phyloP scores from a whole-genome alignment of 73 alveolate genomes.

The Paramecium tetraurelia region DNA sequence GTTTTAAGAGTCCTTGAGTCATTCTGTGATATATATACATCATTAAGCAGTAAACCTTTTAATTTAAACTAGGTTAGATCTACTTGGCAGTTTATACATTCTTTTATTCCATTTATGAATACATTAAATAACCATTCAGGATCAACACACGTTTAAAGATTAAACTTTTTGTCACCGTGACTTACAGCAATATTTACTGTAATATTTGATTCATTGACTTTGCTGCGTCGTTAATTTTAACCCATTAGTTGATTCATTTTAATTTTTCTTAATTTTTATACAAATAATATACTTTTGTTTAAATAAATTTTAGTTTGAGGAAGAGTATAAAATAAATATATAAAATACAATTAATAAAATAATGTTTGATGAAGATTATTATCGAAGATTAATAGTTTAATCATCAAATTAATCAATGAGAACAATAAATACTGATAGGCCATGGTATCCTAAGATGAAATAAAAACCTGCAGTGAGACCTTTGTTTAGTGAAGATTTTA shows the following conservation, averaged over 20 bases:
- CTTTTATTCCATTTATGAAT: background rate
- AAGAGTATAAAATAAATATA: too few species aligned
- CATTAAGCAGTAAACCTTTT: background rate
- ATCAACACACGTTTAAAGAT: background rate
- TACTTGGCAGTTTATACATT: too few species aligned
- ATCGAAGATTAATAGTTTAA: background rate
- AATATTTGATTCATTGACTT: background rate
- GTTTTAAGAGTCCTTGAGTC: background rate
- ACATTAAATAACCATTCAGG: background rate
- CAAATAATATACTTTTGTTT: too few species aligned
- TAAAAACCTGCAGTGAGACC: background rate
- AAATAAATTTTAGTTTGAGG: too few species aligned
- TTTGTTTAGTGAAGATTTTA: slow-evolving; percentile 1
- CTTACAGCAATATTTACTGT: background rate
- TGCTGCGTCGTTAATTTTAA: too few species aligned
- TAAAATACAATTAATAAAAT: too few species aligned
- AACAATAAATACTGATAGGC: background rate
- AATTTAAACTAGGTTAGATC: too few species aligned
- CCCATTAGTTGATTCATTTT: too few species aligned
- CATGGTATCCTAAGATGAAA: slow-evolving; percentile 16
- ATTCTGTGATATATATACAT: background rate
- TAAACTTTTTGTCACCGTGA: too few species aligned
- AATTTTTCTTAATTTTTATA: too few species aligned
- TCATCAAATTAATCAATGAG: background rate
- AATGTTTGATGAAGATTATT: background rate